Evolutionary conservation across 1,139 yeast species (phyloP).

Genomic region (Candida sp.): DNA sequence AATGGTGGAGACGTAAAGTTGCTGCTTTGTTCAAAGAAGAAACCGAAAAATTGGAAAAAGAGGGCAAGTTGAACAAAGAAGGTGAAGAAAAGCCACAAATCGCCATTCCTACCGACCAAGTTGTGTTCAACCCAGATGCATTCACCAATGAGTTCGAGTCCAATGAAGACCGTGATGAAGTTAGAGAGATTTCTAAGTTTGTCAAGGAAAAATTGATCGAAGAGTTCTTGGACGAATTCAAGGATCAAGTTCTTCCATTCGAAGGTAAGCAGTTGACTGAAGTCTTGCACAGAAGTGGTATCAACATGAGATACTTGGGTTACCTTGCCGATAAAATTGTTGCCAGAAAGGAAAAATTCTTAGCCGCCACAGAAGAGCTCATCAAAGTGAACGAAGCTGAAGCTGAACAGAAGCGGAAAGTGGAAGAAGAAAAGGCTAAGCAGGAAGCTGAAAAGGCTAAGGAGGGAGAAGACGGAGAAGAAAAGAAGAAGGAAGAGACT

Average conservation of each 20-base stretch:
- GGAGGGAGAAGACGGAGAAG: constrained; percentile 26
- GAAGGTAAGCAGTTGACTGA: constrained; percentile 80
- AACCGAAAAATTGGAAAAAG: constrained; percentile 52
- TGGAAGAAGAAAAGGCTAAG: constrained; percentile 24
- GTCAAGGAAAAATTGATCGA: constrained; percentile 65
- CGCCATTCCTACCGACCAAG: constrained; percentile 59
- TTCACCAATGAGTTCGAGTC: constrained; percentile 52
- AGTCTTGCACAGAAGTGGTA: constrained; percentile 78
- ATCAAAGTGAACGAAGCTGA: constrained; percentile 28
- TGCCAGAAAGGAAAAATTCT: constrained; percentile 27
- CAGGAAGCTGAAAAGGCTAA: constrained; percentile 24
- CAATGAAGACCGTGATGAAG: constrained; percentile 59
- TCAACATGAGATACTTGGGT: constrained; percentile 90
- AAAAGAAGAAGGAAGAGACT: constrained; percentile 23
- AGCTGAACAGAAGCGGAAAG: constrained; percentile 25
- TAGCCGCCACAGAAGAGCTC: constrained; percentile 22
- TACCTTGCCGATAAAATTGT: constrained; percentile 45
- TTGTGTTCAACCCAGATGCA: constrained; percentile 81
- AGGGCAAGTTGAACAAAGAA: constrained; percentile 34
- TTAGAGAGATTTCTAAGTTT: constrained; percentile 70
- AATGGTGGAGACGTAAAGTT: constrained; percentile 83
- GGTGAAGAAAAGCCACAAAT: constrained; percentile 53
- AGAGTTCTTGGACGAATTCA: constrained; percentile 61
- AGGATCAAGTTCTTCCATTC: constrained; percentile 66
- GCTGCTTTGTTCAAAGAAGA: constrained; percentile 57